Conservation (phyloP, 106 monocot species). For the Hemerocallis citrina region DNA sequence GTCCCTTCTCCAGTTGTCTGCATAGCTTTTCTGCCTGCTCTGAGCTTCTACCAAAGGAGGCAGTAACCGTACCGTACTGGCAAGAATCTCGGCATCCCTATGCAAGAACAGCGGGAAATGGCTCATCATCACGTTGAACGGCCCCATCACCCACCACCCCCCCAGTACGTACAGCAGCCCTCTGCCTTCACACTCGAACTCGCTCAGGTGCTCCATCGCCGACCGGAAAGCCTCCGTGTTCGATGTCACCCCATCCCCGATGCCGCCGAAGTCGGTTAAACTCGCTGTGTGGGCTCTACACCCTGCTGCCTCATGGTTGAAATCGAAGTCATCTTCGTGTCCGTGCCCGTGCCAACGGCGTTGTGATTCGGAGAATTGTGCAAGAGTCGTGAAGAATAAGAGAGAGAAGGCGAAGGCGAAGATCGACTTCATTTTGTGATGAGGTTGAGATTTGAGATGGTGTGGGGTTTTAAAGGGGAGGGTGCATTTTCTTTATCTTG, state of each 20-base stretch:
- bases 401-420: no score
- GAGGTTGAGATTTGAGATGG: no score
- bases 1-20: no score
- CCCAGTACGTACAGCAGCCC: slow-evolving; percentile 51
- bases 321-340: no score
- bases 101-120: slow-evolving; percentile 57
- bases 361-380: no score
- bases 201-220: slow-evolving; percentile 34
- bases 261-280: slow-evolving; percentile 73
- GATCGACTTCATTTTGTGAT: no score
- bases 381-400: no score
- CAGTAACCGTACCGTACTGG: slow-evolving; percentile 6
- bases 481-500: no score
- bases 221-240: slow-evolving; percentile 66
- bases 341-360: no score
- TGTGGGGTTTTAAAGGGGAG: no score
- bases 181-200: slow-evolving; percentile 31
- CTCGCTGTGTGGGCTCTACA: slow-evolving; percentile 63
- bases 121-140: slow-evolving; percentile 48
- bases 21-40: no score
- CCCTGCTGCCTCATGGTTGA: slow-evolving; percentile 20
- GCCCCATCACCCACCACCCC: slow-evolving; percentile 56
- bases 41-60: no score
- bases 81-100: slow-evolving; percentile 58
- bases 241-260: slow-evolving; percentile 68